Conservation (phyloP, 1,284 basidiomycete species). For the Tremellales sp. region DNA sequence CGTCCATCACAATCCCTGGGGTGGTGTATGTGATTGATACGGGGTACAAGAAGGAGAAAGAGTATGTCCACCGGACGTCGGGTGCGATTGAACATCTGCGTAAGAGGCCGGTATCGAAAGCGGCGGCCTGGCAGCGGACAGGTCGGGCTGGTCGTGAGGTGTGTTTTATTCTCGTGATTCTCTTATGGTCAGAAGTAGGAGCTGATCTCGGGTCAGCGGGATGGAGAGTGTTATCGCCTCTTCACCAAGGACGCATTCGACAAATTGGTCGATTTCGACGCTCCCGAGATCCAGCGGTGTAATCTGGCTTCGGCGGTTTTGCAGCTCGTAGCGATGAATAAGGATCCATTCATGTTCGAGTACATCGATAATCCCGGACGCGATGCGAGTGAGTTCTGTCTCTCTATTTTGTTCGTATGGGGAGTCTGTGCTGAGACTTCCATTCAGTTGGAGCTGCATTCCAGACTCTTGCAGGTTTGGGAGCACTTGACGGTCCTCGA, state of each 20-base stretch:
- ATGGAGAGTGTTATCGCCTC: slow-evolving; percentile 78
- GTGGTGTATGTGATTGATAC: slow-evolving; percentile 94
- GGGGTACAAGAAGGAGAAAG: slow-evolving; percentile 92
- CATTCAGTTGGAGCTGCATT: slow-evolving; percentile 66
- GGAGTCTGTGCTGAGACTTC: neutral
- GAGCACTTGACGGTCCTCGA: slow-evolving; percentile 64
- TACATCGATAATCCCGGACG: slow-evolving; percentile 78
- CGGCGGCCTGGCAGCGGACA: slow-evolving; percentile 74
- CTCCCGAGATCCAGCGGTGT: slow-evolving; percentile 84
- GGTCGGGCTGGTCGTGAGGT: slow-evolving; percentile 90
- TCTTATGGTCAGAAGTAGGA: neutral
- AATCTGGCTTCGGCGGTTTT: slow-evolving; percentile 77
- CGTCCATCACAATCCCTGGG: slow-evolving; percentile 94
- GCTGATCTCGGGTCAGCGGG: slow-evolving; percentile 54
- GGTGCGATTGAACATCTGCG: slow-evolving; percentile 87
- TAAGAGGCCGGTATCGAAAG: slow-evolving; percentile 80
- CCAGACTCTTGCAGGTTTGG: slow-evolving; percentile 68
- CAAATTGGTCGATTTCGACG: slow-evolving; percentile 61
- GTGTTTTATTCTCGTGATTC: slow-evolving; percentile 17
- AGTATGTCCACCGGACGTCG: slow-evolving; percentile 66
- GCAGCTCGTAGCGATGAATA: slow-evolving; percentile 75
- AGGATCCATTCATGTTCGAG: slow-evolving; percentile 71
- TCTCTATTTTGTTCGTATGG: neutral
- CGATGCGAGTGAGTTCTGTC: slow-evolving; percentile 63
- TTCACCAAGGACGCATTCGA: slow-evolving; percentile 77